A percentile compares a stretch with the other conserved stretches of the same genome.
phyloP scores from a whole-genome alignment of 1,284 basidiomycete genomes.

The Neolentinus lepideus region DNA sequence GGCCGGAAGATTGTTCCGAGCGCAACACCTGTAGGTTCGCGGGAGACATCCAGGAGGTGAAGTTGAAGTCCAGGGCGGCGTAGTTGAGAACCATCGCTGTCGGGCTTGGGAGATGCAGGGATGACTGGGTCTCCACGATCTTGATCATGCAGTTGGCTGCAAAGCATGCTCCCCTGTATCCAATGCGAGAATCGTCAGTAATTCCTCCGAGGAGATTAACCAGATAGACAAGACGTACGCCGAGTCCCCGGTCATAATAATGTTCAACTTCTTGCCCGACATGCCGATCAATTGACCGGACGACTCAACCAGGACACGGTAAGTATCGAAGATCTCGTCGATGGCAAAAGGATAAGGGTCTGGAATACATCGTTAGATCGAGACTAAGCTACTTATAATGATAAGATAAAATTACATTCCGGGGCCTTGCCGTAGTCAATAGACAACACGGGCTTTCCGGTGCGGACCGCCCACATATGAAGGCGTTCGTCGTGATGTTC shows the following conservation, averaged over 20 bases:
- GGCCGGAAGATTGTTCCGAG: slow-evolving; percentile 74
- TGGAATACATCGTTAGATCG: slow-evolving; percentile 21
- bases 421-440: slow-evolving; percentile 97
- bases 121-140: slow-evolving; percentile 64
- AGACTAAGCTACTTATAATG: not conserved
- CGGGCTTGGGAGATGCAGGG: slow-evolving; percentile 45
- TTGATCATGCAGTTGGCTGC: slow-evolving; percentile 79
- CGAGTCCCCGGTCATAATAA: slow-evolving; percentile 85
- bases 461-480: slow-evolving; percentile 75
- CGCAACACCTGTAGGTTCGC: slow-evolving; percentile 79
- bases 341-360: slow-evolving; percentile 95
- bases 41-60: slow-evolving; percentile 95
- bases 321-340: slow-evolving; percentile 91
- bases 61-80: slow-evolving; percentile 90
- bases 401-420: slow-evolving; percentile 58
- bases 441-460: slow-evolving; percentile 76
- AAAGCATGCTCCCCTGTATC: slow-evolving; percentile 73
- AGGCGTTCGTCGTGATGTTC: slow-evolving; percentile 96
- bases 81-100: slow-evolving; percentile 80
- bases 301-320: slow-evolving; percentile 76
- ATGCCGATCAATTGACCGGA: slow-evolving; percentile 80
- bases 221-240: slow-evolving; percentile 54
- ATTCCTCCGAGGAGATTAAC: slow-evolving; percentile 1
- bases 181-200: not conserved
- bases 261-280: slow-evolving; percentile 67